phyloP scores from a whole-genome alignment of 495 filamentous ascomycete species.

The Paragyromitra xinjiangensis region DNA sequence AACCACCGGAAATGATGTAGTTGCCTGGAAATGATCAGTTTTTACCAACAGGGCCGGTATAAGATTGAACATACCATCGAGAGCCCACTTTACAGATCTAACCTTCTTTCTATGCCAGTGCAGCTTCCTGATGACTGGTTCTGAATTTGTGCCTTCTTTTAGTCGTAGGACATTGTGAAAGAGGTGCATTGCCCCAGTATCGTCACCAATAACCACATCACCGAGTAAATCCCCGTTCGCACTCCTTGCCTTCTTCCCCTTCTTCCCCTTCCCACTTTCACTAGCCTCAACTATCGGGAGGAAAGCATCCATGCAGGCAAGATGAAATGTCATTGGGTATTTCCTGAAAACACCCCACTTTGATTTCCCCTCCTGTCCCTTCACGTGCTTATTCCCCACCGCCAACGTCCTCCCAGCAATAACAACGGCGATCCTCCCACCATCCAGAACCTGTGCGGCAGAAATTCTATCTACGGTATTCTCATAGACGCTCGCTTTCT shows the following conservation, averaged over 20 bases:
- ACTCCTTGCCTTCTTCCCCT: conserved; percentile 56
- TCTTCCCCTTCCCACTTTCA: conserved; percentile 53
- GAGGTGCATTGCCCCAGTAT: conserved; percentile 76
- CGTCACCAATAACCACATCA: conserved; percentile 78
- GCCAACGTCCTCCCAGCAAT: conserved; percentile 46
- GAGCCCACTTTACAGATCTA: conserved; percentile 82
- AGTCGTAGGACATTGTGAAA: conserved; percentile 74
- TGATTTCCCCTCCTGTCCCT: conserved; percentile 21
- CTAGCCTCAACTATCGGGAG: conserved; percentile 50
- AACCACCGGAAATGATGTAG: conserved; percentile 91
- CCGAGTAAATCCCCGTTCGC: conserved; percentile 58
- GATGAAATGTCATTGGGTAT: conserved; percentile 47
- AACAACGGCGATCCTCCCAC: conserved; percentile 60
- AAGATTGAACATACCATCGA: conserved; percentile 73
- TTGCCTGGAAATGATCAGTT: conserved; percentile 70
- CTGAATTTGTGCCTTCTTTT: conserved; percentile 62
- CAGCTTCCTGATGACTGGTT: conserved; percentile 63
- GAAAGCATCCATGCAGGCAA: conserved; percentile 66
- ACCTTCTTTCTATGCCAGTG: conserved; percentile 94
- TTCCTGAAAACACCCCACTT: conserved; percentile 47
- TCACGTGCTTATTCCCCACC: conserved; percentile 43
- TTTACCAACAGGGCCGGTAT: background rate
- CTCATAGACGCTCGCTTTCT: conserved; percentile 34
- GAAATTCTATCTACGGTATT: conserved; percentile 35
- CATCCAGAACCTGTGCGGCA: conserved; percentile 58